Conservation (phyloP, 257 asterid genomes). For the Solanum okadae region DNA sequence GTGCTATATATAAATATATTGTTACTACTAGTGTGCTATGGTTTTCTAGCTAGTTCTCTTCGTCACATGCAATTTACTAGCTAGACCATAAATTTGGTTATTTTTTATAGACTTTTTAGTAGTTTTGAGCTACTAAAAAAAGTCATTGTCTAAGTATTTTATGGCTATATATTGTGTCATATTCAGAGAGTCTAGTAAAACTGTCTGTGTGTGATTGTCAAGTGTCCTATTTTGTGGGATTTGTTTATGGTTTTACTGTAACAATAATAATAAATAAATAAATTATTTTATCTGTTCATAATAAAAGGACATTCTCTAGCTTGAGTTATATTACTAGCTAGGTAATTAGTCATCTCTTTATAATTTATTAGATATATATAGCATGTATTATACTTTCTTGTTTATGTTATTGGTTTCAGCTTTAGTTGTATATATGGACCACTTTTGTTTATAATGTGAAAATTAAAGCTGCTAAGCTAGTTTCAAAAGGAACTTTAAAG, state of each 20-base stretch:
- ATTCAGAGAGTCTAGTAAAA: neutral
- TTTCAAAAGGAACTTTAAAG: neutral
- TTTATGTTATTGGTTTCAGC: neutral
- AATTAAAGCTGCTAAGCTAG: neutral
- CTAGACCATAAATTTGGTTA: conserved; percentile 17
- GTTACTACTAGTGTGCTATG: neutral
- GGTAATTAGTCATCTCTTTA: neutral
- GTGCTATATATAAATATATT: neutral
- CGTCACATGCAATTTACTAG: neutral
- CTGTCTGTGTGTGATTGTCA: neutral
- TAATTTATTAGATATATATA: too few species aligned
- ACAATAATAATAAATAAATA: neutral
- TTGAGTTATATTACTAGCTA: neutral
- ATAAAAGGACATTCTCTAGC: conserved; percentile 2
- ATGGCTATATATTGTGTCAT: neutral
- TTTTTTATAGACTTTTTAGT: neutral
- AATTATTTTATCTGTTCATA: conserved; percentile 3
- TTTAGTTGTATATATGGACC: neutral
- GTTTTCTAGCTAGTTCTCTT: neutral
- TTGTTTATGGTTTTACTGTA: conserved; percentile 1
- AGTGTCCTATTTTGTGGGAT: conserved; percentile 2
- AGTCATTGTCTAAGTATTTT: neutral
- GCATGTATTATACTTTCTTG: neutral
- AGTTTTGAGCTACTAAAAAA: neutral
- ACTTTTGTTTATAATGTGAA: neutral